Conservation (phyloP, 2,329 filamentous ascomycete species). For the Trichophaea hybrida region DNA sequence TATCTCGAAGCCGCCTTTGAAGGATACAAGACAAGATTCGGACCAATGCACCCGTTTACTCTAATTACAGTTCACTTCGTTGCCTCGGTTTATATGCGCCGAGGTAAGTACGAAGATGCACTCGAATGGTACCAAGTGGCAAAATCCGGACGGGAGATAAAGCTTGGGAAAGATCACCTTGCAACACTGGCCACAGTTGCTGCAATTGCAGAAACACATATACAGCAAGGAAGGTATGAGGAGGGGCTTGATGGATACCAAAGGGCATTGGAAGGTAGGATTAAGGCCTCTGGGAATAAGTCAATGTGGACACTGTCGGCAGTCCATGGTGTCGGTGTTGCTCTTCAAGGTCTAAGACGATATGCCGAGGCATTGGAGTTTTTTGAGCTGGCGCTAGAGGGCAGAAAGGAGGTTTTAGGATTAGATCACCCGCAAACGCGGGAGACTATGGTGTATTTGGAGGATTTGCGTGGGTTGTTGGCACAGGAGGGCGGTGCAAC, state of each 20-base stretch:
- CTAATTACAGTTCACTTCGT: background rate
- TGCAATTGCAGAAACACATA: slow-evolving; percentile 17
- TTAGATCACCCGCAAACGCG: background rate
- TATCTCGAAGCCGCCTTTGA: background rate
- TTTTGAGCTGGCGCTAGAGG: background rate
- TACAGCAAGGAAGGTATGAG: slow-evolving; percentile 17
- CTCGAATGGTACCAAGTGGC: slow-evolving; percentile 15
- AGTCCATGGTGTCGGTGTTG: background rate
- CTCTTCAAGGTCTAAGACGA: background rate
- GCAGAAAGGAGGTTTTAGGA: background rate
- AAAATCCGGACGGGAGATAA: slow-evolving; percentile 7
- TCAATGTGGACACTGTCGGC: background rate
- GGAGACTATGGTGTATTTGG: background rate
- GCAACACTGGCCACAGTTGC: slow-evolving; percentile 13
- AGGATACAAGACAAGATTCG: background rate
- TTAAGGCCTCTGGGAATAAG: background rate
- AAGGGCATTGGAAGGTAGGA: slow-evolving; percentile 11
- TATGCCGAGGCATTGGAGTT: background rate
- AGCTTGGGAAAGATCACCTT: slow-evolving; percentile 6
- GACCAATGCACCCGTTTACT: background rate
- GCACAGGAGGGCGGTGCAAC: background rate
- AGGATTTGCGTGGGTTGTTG: background rate
- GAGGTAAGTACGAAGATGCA: slow-evolving; percentile 11
- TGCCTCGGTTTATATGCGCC: background rate
- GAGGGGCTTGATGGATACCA: slow-evolving; percentile 20